These are phyloP conservation scores for Spergularia bocconei DNA, from an alignment of 148 eudicot species.

Conservation along the genomic window DNA sequence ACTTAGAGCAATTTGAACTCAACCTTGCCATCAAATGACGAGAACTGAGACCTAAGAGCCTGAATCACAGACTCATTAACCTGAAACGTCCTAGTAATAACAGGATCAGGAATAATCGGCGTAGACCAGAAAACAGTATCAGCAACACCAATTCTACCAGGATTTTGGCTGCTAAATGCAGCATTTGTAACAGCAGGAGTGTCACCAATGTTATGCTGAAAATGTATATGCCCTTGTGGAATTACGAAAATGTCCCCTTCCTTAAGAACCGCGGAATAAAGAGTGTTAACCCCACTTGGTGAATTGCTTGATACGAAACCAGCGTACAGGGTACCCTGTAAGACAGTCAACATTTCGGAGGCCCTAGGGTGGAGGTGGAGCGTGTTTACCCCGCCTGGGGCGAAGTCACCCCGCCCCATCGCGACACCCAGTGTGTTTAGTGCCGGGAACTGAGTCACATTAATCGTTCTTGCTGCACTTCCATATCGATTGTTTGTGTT, in stretches of 20 bases:
- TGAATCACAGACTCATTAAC: conserved; percentile 12
- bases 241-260: conserved; percentile 2
- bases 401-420: conserved; percentile 16
- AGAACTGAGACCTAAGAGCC: background rate
- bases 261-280: conserved; percentile 6
- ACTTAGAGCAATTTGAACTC: too few species aligned
- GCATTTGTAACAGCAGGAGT: background rate
- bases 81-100: conserved; percentile 3
- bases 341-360: conserved; percentile 15
- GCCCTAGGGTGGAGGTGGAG: conserved; percentile 22
- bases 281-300: background rate
- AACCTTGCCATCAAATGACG: background rate
- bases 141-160: conserved; percentile 11
- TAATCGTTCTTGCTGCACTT: conserved; percentile 1
- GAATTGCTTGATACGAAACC: conserved; percentile 16
- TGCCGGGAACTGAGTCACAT: conserved; percentile 12
- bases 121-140: conserved; percentile 4
- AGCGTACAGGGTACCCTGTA: conserved; percentile 16
- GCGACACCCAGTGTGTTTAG: conserved; percentile 22
- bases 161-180: conserved; percentile 14
- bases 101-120: background rate
- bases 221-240: background rate
- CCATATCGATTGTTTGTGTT: conserved; percentile 19
- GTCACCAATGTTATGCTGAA: conserved; percentile 9
- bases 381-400: conserved; percentile 23